Evolutionary conservation across 1,139 yeast species (phyloP), one percentile per base, ranked within the genome.

Genomic region (Yamadazyma sp.): DNA sequence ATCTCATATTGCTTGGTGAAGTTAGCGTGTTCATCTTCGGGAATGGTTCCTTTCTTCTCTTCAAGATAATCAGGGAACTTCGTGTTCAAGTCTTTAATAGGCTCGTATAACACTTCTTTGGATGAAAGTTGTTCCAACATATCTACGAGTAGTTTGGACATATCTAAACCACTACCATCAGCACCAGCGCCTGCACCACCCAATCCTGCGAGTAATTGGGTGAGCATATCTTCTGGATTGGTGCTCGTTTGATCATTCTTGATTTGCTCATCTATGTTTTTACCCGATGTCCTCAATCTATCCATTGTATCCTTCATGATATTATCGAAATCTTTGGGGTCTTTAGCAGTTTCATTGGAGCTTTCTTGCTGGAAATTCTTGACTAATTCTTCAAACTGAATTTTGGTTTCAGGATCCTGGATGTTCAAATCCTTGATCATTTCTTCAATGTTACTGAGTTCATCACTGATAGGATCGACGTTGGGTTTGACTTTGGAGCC

Each of bases 71-170:
- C 75, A 2, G 87, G 87, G 56, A 79, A 82, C 49, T 87, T 87
- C 16, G 71, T 66, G 47, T 83, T 79, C 60, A 91, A 73, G 45
- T 88, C 96, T 54, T 83, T 85, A 64, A 92, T 77, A 2, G 98
- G 96, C 50, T 86, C 95, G 57, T 87, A 91, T 36, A 92, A 71
- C 23, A 91, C 87, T 42, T 84, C 94, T 58, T 88, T 91, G 6
- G 95, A 82, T 15, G 94, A 80, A 60, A 92, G 75, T 58, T 88
- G 94, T 45, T 83, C 84, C 54, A 92, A 73, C 83, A 91, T 83
- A 39, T 86, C 89, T 20, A 78, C 76, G 47, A 91, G 70, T 33
- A 91, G 69, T 46, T 81, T 79, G 38, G 85, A 75, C 73, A 69
- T 71, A 51, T 77, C 81, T 53, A 79, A 61, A 44, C 70, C 75